phyloP scores from a whole-genome alignment of 441 rosid genomes.

The Theobroma grandiflorum region DNA sequence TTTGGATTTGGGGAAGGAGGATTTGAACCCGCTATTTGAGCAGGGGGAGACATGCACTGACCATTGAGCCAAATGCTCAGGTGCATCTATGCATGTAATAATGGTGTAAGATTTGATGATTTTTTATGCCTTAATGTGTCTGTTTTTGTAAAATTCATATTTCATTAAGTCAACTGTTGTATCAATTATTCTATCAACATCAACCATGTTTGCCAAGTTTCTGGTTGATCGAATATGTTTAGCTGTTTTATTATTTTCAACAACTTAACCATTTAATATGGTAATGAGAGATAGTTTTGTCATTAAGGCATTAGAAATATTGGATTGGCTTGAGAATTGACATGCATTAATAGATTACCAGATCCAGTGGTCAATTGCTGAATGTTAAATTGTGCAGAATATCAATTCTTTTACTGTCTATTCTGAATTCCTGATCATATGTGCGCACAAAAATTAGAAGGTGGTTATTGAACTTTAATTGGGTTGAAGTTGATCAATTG shows the following conservation, averaged over 20 bases:
- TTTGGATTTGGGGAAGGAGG: too few species aligned
- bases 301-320: not conserved
- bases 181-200: not conserved
- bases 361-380: slow-evolving; percentile 1
- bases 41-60: too few species aligned
- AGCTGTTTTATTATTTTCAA: slow-evolving; percentile 1
- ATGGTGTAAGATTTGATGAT: not conserved
- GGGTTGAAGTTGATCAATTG: not conserved
- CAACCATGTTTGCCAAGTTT: not conserved
- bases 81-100: too few species aligned
- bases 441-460: not conserved
- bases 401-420: not conserved
- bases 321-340: slow-evolving; percentile 9
- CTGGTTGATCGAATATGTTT: not conserved
- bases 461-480: not conserved
- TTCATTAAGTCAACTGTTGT: not conserved
- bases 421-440: not conserved
- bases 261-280: not conserved
- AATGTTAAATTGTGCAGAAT: not conserved
- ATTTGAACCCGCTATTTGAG: too few species aligned
- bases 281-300: not conserved
- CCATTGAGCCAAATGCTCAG: too few species aligned
- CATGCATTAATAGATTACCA: not conserved
- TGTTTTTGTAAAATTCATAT: not conserved
- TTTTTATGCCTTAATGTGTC: not conserved